A percentile compares a stretch with the other conserved stretches of the same genome.
Conservation (phyloP, 257 asterid genomes). For the Przewalskia tangutica region DNA sequence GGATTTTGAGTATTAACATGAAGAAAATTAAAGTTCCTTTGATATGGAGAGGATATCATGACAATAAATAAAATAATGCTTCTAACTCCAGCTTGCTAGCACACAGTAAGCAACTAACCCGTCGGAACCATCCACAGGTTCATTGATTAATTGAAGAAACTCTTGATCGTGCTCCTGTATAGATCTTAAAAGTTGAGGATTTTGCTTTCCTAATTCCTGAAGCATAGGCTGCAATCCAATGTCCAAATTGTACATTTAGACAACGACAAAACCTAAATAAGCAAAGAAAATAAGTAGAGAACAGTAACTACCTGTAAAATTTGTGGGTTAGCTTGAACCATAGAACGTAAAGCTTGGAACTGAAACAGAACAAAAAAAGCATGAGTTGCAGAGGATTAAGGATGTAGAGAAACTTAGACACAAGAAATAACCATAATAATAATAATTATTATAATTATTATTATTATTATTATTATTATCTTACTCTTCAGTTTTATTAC, state of each 20-base stretch:
- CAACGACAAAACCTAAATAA: neutral
- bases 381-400: neutral
- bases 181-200: constrained; percentile 64
- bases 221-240: constrained; percentile 67
- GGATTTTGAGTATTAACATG: too few species aligned
- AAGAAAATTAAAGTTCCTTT: neutral
- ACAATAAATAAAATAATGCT: neutral
- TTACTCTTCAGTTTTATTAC: too few species aligned
- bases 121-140: constrained; percentile 76
- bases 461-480: too few species aligned
- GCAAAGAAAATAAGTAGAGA: neutral
- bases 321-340: constrained; percentile 86
- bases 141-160: constrained; percentile 77
- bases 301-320: constrained; percentile 58
- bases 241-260: constrained; percentile 6
- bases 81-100: neutral
- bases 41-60: neutral
- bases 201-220: constrained; percentile 87
- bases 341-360: constrained; percentile 84
- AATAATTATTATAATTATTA: too few species aligned
- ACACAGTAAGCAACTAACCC: constrained; percentile 31
- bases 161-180: constrained; percentile 86
- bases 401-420: neutral
- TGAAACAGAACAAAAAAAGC: constrained; percentile 18
- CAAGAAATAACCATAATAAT: neutral